Conservation (phyloP, 2,329 filamentous ascomycete genomes). For the Sporothrix brunneoviolacea region DNA sequence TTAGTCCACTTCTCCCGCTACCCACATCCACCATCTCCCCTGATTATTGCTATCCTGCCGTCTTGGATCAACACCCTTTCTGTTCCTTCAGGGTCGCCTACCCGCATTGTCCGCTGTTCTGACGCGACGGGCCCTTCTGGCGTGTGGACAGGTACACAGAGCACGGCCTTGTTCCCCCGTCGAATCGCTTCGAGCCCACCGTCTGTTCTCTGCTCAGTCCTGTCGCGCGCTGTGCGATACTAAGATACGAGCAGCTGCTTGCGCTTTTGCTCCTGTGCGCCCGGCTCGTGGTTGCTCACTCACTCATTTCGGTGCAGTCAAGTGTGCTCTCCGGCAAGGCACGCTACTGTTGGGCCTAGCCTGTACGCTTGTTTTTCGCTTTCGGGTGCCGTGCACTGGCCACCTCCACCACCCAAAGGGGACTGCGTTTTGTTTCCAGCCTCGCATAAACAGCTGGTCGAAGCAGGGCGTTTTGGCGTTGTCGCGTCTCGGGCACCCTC, state of each 20-base stretch:
- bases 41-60: constrained; percentile 9
- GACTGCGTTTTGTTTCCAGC: constrained; percentile 12
- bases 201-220: neutral
- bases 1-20: constrained; percentile 5
- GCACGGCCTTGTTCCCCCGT: too few species aligned
- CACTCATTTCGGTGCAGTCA: constrained; percentile 6
- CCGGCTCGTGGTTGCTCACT: constrained; percentile 4
- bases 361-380: neutral
- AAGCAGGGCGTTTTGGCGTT: constrained; percentile 15
- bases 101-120: constrained; percentile 10
- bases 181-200: neutral
- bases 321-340: neutral
- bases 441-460: constrained; percentile 17
- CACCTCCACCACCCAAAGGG: neutral
- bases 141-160: neutral
- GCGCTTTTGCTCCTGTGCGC: neutral
- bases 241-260: neutral
- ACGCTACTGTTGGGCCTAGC: constrained; percentile 1
- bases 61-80: neutral
- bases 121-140: constrained; percentile 7
- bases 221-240: neutral
- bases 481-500: constrained; percentile 11
- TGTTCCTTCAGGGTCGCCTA: constrained; percentile 1
- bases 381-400: constrained; percentile 5
- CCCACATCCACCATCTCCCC: constrained; percentile 7